These are phyloP conservation scores for Pseudevernia furfuracea DNA, from an alignment of 495 filamentous ascomycete species.

Conservation along the genomic window DNA sequence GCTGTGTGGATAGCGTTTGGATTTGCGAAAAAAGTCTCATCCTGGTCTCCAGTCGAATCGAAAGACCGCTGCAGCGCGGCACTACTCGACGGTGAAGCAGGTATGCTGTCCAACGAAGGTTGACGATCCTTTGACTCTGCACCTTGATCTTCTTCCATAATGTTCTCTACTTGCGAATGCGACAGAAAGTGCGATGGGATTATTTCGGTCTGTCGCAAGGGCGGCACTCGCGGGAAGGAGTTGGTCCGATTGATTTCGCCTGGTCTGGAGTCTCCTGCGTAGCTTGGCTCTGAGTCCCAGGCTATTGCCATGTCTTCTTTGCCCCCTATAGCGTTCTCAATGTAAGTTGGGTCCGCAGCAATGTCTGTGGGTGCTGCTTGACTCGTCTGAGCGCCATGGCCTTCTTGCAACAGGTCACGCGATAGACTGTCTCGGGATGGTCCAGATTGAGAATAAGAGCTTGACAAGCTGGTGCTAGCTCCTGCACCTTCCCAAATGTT, in stretches of 20 bases:
- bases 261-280: neutral
- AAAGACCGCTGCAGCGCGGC: slow-evolving; percentile 30
- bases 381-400: neutral
- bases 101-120: neutral
- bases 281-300: slow-evolving; percentile 2
- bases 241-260: slow-evolving; percentile 40
- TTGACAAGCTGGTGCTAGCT: neutral
- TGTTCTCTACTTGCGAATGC: slow-evolving; percentile 38
- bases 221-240: slow-evolving; percentile 53
- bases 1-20: slow-evolving; percentile 6
- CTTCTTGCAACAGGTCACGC: neutral
- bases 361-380: neutral
- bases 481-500: neutral
- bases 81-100: slow-evolving; percentile 29
- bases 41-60: slow-evolving; percentile 28
- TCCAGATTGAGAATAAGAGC: neutral
- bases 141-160: slow-evolving; percentile 37
- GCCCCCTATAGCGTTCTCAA: neutral
- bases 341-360: neutral
- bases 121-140: slow-evolving; percentile 16
- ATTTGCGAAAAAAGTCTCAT: slow-evolving; percentile 22
- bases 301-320: slow-evolving; percentile 11
- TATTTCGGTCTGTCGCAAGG: slow-evolving; percentile 27
- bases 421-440: neutral
- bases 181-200: slow-evolving; percentile 27